Base-by-base conservation (phyloP, 1,139 yeast genomes). In the Candida tunisiensis region DNA sequence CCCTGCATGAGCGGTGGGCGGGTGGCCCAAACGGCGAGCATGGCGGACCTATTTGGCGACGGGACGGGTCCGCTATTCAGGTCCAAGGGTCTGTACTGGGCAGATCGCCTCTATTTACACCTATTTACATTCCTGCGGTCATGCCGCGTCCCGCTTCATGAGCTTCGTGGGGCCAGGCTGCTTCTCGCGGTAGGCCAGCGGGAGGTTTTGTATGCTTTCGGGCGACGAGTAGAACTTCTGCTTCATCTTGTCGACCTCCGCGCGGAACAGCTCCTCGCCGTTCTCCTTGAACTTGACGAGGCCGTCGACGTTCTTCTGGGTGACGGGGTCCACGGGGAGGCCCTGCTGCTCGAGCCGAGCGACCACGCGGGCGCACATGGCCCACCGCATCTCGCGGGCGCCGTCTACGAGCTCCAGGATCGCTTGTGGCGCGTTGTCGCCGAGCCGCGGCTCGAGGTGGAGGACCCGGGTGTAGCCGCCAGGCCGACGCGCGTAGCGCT, bases 371-470 rank as follows among this genome's bases (percentile, higher is more conserved):
- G 93, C 94, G 13, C 71, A 64, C 44, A 70, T 59, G 70, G 92
- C 78, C 39, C 72, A 66, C 41, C 74, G 70, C 59, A 79, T 65
- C 45, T 82, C 93, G 39, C 70, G 65, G 17, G 67, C 67, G 8
- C 77, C 73, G 40, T 79, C 94, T 2, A 88, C 93, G 29, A 91
- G 60, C 51, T 91, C 98, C 31, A 91, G 49, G 10, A 88, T 74
- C 2, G 92, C 74, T 63, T 79, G 88, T 14, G 91, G 88, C 0
- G 96, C 94, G 37, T 74, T 77, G 49, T 91, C 98, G 39, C 88
- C 91, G 29, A 75, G 53, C 41, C 98, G 64, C 18, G 91, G 83
- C 50, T 88, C 96, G 36, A 91, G 59, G 41, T 69, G 73, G 39
- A 85, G 57, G 33, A 85, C 69, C 38, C 98, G 67, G 9, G 96